Base-by-base conservation (phyloP, 1,139 yeast species). In the Taphrina communis region DNA sequence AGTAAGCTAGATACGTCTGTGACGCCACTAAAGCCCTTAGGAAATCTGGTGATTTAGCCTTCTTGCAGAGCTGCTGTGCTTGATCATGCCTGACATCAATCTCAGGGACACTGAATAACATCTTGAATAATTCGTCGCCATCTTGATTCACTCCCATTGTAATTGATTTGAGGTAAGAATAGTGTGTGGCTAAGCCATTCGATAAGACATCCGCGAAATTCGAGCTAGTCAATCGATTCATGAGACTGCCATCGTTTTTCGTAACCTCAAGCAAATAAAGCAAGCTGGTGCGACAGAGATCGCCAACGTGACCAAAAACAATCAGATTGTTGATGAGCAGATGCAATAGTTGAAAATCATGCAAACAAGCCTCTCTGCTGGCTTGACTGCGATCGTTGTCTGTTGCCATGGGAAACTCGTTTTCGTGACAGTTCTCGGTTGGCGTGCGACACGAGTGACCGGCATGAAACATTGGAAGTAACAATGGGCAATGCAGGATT, bases 221-320 rank as follows among this genome's bases (percentile, higher is more conserved):
- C 17, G 48, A 39, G 25, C 73, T 70, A 2, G 75, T 51, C 7
- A 77, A 72, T 78, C 78, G 76, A 6, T 66, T 51, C 55, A 74
- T 77, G 14, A 77, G 72, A 19, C 65, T 67, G 6, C 73, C 69
- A 2, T 73, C 73, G 6, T 69, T 65, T 1, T 73, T 70, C 1
- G 76, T 72, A 11, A 73, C 70, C 51, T 75, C 78, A 12, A 77
- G 71, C 57, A 78, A 70, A 65, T 74, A 75, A 25, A 77, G 68
- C 25, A 78, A 56, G 2, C 77, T 78, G 2, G 75, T 75, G n/a
- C 79, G 73, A 2, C 78, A 73, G 55, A 72, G 73, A 35, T 76
- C 77, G 14, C 80, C 80, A 0, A 74, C 72, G 1, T 69, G 70
- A 5, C 75, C 77, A 12, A 74, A 77, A 41, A 73, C 75, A 57